A percentile compares a stretch with the other conserved stretches of the same genome.
Evolutionary conservation across 495 filamentous ascomycete species (phyloP).

Genomic region (Penicillium mononematosum): DNA sequence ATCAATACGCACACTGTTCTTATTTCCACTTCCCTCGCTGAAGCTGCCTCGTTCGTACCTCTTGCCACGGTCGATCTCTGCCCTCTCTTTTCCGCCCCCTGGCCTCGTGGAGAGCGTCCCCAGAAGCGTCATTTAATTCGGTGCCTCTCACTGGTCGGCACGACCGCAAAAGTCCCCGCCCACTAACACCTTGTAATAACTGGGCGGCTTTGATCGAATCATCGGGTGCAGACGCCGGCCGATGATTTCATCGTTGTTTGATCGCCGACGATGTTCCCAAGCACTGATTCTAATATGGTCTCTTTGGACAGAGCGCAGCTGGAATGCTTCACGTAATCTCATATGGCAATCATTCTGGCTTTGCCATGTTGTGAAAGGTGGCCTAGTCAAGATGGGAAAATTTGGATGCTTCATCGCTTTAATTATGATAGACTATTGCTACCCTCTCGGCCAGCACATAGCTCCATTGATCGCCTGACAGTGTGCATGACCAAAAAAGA

Average conservation of each 20-base stretch:
- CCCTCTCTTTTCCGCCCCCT: slow-evolving; percentile 10
- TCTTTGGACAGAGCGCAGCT: background rate
- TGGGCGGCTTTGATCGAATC: slow-evolving; percentile 22
- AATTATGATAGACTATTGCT: background rate
- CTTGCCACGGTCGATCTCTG: slow-evolving; percentile 21
- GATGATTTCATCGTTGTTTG: slow-evolving; percentile 27
- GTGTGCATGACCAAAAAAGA: background rate
- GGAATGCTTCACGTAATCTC: slow-evolving; percentile 3
- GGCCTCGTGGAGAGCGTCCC: slow-evolving; percentile 25
- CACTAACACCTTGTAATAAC: slow-evolving; percentile 19
- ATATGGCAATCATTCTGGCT: slow-evolving; percentile 1
- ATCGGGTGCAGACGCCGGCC: slow-evolving; percentile 15
- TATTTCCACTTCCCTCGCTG: slow-evolving; percentile 22
- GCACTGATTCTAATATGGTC: slow-evolving; percentile 2
- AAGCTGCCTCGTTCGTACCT: slow-evolving; percentile 28
- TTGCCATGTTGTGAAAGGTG: slow-evolving; percentile 1
- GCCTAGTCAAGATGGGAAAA: background rate
- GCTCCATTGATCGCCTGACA: slow-evolving; percentile 12
- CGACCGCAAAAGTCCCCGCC: slow-evolving; percentile 15
- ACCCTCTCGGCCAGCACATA: background rate
- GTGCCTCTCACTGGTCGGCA: slow-evolving; percentile 16
- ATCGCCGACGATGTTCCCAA: slow-evolving; percentile 10
- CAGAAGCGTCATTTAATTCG: slow-evolving; percentile 35
- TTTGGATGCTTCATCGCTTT: background rate
- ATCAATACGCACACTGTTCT: slow-evolving; percentile 15